Percentiles rank a stretch among this genome's conserved stretches.
phyloP scores from a whole-genome alignment of 148 eudicot genomes.

The Rhododendron simsii region DNA sequence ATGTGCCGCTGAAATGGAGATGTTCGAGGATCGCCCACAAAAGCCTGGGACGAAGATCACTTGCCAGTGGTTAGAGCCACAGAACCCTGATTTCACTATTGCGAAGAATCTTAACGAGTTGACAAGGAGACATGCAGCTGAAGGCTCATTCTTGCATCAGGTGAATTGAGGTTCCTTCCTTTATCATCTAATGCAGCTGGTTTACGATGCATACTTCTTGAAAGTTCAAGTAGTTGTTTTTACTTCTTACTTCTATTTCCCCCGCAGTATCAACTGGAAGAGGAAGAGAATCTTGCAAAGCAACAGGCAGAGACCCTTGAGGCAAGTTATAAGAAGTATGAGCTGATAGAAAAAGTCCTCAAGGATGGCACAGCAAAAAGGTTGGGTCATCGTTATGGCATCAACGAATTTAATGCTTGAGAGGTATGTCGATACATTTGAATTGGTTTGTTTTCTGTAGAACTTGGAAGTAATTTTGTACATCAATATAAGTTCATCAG shows the following conservation, averaged over 20 bases:
- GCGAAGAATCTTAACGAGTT: conserved; percentile 49
- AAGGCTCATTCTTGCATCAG: conserved; percentile 48
- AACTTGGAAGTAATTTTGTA: not conserved
- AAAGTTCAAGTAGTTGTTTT: not conserved
- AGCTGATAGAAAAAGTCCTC: conserved; percentile 31
- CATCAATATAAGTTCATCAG: not conserved
- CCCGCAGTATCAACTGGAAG: conserved; percentile 37
- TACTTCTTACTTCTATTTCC: not conserved
- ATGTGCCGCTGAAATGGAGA: conserved; percentile 42
- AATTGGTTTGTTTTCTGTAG: not conserved
- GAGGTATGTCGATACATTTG: not conserved
- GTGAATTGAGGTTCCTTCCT: conserved; percentile 17
- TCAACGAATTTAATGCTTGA: conserved; percentile 20
- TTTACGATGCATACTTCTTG: not conserved
- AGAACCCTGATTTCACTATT: conserved; percentile 57
- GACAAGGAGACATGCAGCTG: conserved; percentile 45
- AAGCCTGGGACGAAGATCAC: conserved; percentile 55
- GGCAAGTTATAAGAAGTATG: conserved; percentile 43
- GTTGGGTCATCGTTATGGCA: conserved; percentile 32
- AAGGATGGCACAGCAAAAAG: conserved; percentile 27
- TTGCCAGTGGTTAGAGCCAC: conserved; percentile 52
- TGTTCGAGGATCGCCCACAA: conserved; percentile 74
- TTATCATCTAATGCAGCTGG: not conserved
- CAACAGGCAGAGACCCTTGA: conserved; percentile 43
- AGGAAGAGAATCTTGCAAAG: conserved; percentile 62